phyloP scores from a whole-genome alignment of 2,329 filamentous ascomycete species.

The Rhexocercosporidium sp. region DNA sequence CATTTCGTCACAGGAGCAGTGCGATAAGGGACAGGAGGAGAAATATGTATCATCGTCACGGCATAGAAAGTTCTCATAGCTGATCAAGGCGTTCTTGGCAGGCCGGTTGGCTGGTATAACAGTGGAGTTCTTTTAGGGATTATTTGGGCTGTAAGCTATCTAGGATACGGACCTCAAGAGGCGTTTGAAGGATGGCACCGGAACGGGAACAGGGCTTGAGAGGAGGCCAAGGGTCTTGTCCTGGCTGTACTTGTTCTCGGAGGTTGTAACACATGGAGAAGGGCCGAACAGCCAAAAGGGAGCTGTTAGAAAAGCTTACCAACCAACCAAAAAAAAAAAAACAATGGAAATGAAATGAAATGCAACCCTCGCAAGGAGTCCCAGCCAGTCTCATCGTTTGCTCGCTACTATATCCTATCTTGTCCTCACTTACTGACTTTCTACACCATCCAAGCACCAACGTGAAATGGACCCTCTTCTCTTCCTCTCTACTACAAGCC shows the following conservation, averaged over 20 bases:
- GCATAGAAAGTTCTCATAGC: not conserved
- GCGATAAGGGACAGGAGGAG: not conserved
- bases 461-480: no score
- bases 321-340: no score
- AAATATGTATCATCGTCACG: not conserved
- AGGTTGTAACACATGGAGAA: no score
- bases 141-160: conserved; percentile 6
- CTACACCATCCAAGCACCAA: no score
- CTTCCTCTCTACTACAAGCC: no score
- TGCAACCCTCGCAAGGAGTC: no score
- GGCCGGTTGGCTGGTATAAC: not conserved
- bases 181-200: not conserved
- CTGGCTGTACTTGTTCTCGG: not conserved
- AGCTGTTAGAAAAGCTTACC: no score
- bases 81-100: not conserved
- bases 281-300: no score
- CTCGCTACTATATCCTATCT: conserved; percentile 8
- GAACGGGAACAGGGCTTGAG: not conserved
- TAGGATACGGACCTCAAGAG: conserved; percentile 2
- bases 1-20: not conserved
- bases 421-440: not conserved
- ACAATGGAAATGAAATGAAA: no score
- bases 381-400: no score
- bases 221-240: no score
- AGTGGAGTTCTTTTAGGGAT: not conserved